A percentile compares a stretch with the other conserved stretches of the same genome.
Evolutionary conservation across 805 yeast species (phyloP).

Genomic region (Wickerhamomyces mucosus): DNA sequence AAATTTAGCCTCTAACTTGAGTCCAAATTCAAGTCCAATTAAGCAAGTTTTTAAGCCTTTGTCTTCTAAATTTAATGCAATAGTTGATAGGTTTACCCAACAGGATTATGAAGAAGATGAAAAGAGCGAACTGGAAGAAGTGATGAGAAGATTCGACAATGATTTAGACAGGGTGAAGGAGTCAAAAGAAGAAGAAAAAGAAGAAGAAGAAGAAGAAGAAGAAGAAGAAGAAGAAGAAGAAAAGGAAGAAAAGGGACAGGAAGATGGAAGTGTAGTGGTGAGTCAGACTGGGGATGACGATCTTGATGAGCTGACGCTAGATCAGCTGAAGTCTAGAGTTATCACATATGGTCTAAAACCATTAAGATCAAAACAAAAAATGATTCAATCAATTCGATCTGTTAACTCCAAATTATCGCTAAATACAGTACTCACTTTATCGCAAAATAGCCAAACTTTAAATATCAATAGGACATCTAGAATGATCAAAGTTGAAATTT

Average conservation of each 20-base stretch:
- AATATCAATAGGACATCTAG: conserved; percentile 14
- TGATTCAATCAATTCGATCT: conserved; percentile 14
- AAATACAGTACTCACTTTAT: conserved; percentile 9
- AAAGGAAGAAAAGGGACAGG: too few relatives aligned
- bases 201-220: conserved; percentile 1
- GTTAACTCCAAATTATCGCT: conserved; percentile 8
- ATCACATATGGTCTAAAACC: conserved; percentile 20
- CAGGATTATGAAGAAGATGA: too few relatives aligned
- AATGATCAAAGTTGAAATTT: conserved; percentile 15
- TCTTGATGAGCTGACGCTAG: conserved; percentile 13
- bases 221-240: conserved; percentile 7
- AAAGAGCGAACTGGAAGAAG: background rate
- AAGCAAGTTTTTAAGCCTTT: too few relatives aligned
- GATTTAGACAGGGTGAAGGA: background rate
- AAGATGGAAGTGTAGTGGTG: too few relatives aligned
- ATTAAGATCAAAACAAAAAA: conserved; percentile 9
- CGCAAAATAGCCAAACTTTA: conserved; percentile 14
- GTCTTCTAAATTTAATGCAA: too few relatives aligned
- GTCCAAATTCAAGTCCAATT: conserved; percentile 8
- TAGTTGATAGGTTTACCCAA: too few relatives aligned
- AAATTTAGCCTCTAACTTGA: background rate
- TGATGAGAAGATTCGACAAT: background rate
- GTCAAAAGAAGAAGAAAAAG: conserved; percentile 4
- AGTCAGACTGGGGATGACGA: conserved; percentile 1
- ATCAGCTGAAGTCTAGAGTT: conserved; percentile 13